Evolutionary conservation across 768 basidiomycete genomes (phyloP).

Genomic region (Trametes cubensis): DNA sequence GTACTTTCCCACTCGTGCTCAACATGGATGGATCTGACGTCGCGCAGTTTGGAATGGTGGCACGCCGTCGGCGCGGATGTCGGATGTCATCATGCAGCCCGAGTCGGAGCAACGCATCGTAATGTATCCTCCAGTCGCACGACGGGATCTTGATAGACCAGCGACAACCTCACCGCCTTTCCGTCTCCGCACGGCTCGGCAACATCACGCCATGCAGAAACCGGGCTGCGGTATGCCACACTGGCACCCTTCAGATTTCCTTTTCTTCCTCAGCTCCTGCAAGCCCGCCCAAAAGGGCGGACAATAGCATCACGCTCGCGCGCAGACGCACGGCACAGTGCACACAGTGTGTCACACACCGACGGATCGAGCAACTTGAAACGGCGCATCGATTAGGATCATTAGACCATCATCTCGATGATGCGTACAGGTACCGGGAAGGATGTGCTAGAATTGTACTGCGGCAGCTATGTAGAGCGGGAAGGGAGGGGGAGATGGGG

Average conservation of each 20-base stretch:
- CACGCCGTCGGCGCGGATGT: background rate
- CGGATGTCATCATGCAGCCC: background rate
- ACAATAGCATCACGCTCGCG: conserved; percentile 1
- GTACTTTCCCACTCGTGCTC: background rate
- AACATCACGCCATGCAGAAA: too few relatives aligned
- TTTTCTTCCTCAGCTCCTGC: background rate
- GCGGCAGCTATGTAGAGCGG: background rate
- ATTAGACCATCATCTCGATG: conserved; percentile 8
- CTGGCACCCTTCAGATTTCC: background rate
- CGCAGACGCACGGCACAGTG: too few relatives aligned
- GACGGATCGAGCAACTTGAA: background rate
- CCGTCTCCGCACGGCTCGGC: too few relatives aligned
- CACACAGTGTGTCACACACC: background rate
- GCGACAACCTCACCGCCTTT: too few relatives aligned
- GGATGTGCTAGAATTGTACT: background rate
- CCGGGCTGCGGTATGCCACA: background rate
- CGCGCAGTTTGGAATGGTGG: background rate
- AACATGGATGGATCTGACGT: background rate
- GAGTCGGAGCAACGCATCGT: too few relatives aligned
- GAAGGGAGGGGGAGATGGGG: background rate
- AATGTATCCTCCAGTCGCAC: too few relatives aligned
- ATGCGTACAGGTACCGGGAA: background rate
- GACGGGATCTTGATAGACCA: too few relatives aligned
- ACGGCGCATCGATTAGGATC: background rate
- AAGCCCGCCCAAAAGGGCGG: background rate